Evolutionary conservation across 2,329 filamentous ascomycete species (phyloP), one percentile per base, ranked within the genome.

Genomic region (Magnaporthiopsis rhizophila): DNA sequence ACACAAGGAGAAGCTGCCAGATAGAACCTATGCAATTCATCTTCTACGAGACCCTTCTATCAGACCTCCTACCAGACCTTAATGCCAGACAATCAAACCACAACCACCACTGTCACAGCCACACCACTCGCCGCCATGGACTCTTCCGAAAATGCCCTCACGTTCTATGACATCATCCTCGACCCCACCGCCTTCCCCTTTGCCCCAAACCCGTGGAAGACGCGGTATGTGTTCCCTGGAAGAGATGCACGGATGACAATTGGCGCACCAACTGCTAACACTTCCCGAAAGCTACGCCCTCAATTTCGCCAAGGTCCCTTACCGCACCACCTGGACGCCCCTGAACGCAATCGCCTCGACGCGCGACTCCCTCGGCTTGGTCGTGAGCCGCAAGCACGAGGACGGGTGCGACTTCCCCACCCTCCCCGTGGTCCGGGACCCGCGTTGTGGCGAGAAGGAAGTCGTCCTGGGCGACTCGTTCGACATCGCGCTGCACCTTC

Each of bases 401-500:
- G 81, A 88, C 68, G 85, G 85, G 58, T 76, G 74, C 45, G 82
- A 86, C 69, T 89, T 79, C 74, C 79, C 79, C 73, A 89, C 86
- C 2, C 78, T 89, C 0, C 86, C 87, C 1, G 77, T 88, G 58
- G 71, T 89, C 28, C 68, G 75, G 0, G 83, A 88, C 62, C 71
- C 75, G 0, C 64, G 69, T 24, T 81, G 78, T 0, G 70, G 69
- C 0, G 45, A 21, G 18, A 21, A n/a, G 6, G 45, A 53, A 8
- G 45, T n/a, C 18, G 62, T 76, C 0, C 64, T 88, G 3, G 86
- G 86, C 6, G 87, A 89, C 73, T 85, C 85, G 2, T 87, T 88
- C 69, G 86, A 89, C 63, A 89, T 89, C 66, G 87, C 86, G 8
- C 73, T 81, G 32, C 83, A 87, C 68, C 77, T 89, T 2, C 80